phyloP scores from a whole-genome alignment of 805 yeast genomes.

The Blastobotrys attinorum region DNA sequence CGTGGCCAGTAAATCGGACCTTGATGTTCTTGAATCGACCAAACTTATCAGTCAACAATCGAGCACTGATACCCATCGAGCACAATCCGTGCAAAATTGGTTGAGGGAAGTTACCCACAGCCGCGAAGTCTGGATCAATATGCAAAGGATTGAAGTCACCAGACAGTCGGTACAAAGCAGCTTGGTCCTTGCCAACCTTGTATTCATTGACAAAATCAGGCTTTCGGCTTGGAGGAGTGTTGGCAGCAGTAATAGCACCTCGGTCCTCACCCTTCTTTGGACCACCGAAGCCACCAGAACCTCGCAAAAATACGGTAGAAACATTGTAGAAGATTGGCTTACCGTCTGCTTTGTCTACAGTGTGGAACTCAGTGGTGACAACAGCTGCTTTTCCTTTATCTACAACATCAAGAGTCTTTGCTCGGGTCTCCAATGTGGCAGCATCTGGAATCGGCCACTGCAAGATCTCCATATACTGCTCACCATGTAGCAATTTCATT shows the following conservation, averaged over 20 bases:
- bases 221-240: conserved; percentile 49
- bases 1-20: conserved; percentile 84
- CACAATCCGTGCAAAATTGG: conserved; percentile 95
- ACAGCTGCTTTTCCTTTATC: conserved; percentile 84
- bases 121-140: conserved; percentile 86
- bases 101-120: conserved; percentile 70
- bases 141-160: conserved; percentile 96
- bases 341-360: conserved; percentile 61
- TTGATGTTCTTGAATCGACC: conserved; percentile 81
- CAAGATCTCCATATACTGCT: conserved; percentile 74
- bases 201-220: conserved; percentile 63
- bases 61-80: conserved; percentile 73
- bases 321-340: conserved; percentile 70
- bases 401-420: conserved; percentile 61
- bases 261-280: conserved; percentile 47
- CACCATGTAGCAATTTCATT: conserved; percentile 87
- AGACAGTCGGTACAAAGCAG: conserved; percentile 81
- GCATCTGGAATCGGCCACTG: conserved; percentile 73
- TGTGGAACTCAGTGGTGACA: conserved; percentile 60
- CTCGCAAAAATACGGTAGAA: conserved; percentile 77
- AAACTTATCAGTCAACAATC: conserved; percentile 66
- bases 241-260: conserved; percentile 53
- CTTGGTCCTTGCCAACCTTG: conserved; percentile 62
- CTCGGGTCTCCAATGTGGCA: conserved; percentile 53
- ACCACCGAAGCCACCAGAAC: conserved; percentile 47